Evolutionary conservation across 306 rosid genomes (phyloP), one percentile per base, ranked within the genome.

Genomic region (Prunus campanulata): DNA sequence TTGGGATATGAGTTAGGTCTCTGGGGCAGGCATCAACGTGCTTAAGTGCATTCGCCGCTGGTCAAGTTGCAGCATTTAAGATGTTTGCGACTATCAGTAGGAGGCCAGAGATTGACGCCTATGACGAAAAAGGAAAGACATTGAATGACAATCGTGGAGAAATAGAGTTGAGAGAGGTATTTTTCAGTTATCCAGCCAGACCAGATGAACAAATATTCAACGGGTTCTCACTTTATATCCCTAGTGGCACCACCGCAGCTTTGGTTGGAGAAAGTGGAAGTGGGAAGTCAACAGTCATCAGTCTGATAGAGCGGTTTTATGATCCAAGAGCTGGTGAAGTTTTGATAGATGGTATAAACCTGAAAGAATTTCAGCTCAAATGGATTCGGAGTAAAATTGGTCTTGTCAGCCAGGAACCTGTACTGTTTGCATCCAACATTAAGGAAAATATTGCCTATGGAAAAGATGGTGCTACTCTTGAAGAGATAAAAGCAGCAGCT

Each of bases 241-340:
- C 85, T 2, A 88, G 90, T 30, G 97, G 97, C 14, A 86, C 83
- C 3, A 93, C 98, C 10, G 83, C 87, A n/a, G 98, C 98, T 63
- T 86, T 93, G 81, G 97, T 93, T 46, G 98, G 98, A 74, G 88
- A 93, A 75, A 93, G 98, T 84, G 98, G 98, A 72, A 93, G 98
- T 81, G 98, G 98, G 70, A 93, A 93, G 72, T 91, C 97, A 20
- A 93, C 98, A 2, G 89, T 91, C 54, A 84, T 93, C 30, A 93
- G 98, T 77, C 88, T 93, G 77, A 79, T 93, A 27, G 98, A 93
- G 84, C 84, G 98, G 70, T 93, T 93, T 86, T 93, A 93, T 32
- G 98, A 93, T 81, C 98, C 97, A 11, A 84, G 48, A 4, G 89
- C 90, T 11, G 98, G 98, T 63, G 93, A 85, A 78, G 89, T 93